phyloP scores from a whole-genome alignment of 1,139 yeast genomes.

The Geotrichum aggregatum region DNA sequence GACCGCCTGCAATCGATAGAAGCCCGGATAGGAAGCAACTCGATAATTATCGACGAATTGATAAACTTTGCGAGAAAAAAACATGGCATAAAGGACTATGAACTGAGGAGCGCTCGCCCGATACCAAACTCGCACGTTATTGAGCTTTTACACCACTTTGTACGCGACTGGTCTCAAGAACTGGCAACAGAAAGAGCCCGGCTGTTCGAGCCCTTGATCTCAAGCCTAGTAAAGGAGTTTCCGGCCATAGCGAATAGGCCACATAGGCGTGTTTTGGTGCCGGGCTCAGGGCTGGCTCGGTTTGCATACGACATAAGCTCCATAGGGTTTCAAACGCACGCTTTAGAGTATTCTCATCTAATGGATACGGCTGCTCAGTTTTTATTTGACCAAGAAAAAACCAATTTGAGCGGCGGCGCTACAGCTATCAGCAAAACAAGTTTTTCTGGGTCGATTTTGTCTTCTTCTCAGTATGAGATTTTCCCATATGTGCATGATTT shows the following conservation, averaged over 20 bases:
- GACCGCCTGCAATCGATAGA: constrained; percentile 51
- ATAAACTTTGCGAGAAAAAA: constrained; percentile 42
- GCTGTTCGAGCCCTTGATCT: constrained; percentile 47
- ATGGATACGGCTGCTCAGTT: constrained; percentile 69
- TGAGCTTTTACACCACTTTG: constrained; percentile 68
- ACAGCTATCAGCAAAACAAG: neutral
- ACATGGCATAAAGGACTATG: constrained; percentile 46
- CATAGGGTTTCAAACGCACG: constrained; percentile 49
- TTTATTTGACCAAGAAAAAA: constrained; percentile 37
- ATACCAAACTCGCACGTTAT: constrained; percentile 51
- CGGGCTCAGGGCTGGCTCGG: constrained; percentile 77
- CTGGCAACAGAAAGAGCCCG: constrained; percentile 51
- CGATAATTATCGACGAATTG: constrained; percentile 45
- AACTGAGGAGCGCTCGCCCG: constrained; percentile 35
- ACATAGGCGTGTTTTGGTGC: constrained; percentile 47
- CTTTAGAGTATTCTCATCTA: constrained; percentile 66
- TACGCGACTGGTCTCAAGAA: constrained; percentile 63
- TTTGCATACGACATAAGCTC: constrained; percentile 58
- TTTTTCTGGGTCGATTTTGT: neutral
- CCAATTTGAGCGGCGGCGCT: neutral
- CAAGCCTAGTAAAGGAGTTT: constrained; percentile 37
- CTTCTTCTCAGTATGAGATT: constrained; percentile 30
- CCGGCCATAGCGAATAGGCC: constrained; percentile 26
- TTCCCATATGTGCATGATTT: constrained; percentile 66
- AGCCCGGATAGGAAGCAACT: constrained; percentile 45